Conservation (phyloP, 2,329 filamentous ascomycete genomes). For the Chrysoporthe austroafricana region DNA sequence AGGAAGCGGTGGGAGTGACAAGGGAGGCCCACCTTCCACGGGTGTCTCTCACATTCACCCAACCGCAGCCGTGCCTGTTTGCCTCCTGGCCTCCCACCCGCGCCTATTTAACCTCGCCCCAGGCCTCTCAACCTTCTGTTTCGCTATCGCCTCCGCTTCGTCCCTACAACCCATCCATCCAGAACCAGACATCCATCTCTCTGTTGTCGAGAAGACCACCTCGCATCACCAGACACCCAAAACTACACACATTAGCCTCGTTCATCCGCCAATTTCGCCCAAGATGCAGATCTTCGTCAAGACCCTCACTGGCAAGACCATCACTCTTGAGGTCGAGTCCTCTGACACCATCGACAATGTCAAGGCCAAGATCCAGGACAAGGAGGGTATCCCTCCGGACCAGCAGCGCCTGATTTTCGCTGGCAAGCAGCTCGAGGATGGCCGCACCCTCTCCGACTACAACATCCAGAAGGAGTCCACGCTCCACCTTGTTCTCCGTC, state of each 20-base stretch:
- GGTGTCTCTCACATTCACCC: constrained; percentile 17
- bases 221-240: constrained; percentile 52
- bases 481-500: constrained; percentile 82
- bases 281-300: constrained; percentile 75
- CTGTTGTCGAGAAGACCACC: neutral
- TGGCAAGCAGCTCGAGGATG: constrained; percentile 95
- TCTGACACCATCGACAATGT: constrained; percentile 95
- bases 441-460: constrained; percentile 87
- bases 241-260: constrained; percentile 69
- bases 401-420: constrained; percentile 97
- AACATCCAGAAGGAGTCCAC: constrained; percentile 95
- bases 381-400: constrained; percentile 94
- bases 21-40: constrained; percentile 13
- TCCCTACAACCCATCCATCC: constrained; percentile 6
- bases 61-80: constrained; percentile 11
- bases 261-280: constrained; percentile 52
- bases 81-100: constrained; percentile 1
- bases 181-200: neutral
- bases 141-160: neutral
- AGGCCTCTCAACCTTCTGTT: neutral
- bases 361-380: constrained; percentile 96
- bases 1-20: constrained; percentile 16
- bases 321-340: constrained; percentile 87
- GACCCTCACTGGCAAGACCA: constrained; percentile 91
- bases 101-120: constrained; percentile 17